A percentile compares a stretch with the other conserved stretches of the same genome.
Evolutionary conservation across 2,329 filamentous ascomycete species (phyloP).

Genomic region (Fusarium falciforme): DNA sequence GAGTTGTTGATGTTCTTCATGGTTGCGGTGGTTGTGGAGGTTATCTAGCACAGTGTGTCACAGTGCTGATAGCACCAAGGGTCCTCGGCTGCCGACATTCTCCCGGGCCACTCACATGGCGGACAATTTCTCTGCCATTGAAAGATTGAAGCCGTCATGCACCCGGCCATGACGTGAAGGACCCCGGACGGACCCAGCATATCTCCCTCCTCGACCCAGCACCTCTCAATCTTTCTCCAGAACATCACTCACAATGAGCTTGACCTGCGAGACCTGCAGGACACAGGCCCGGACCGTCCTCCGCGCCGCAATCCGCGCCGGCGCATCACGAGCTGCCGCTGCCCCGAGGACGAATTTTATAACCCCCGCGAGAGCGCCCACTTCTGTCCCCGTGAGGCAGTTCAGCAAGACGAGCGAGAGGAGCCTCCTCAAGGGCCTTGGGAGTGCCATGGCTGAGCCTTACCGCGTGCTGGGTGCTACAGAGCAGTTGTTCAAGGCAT

Average conservation of each 20-base stretch:
- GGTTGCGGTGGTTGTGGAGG: background rate
- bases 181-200: slow-evolving; percentile 18
- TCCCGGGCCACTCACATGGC: slow-evolving; percentile 43
- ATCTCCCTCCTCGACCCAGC: slow-evolving; percentile 12
- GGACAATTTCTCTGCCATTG: slow-evolving; percentile 36
- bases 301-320: slow-evolving; percentile 48
- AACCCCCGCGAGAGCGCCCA: slow-evolving; percentile 18
- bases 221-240: background rate
- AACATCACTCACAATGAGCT: slow-evolving; percentile 18
- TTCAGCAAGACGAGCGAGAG: slow-evolving; percentile 52
- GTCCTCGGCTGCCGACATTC: slow-evolving; percentile 37
- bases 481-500: slow-evolving; percentile 81
- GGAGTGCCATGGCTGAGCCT: slow-evolving; percentile 51
- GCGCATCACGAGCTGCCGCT: slow-evolving; percentile 39
- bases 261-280: slow-evolving; percentile 64
- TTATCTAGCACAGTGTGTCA: slow-evolving; percentile 19
- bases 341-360: slow-evolving; percentile 36
- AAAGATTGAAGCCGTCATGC: slow-evolving; percentile 44
- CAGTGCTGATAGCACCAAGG: slow-evolving; percentile 11
- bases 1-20: background rate
- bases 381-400: slow-evolving; percentile 40
- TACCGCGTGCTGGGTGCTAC: slow-evolving; percentile 86
- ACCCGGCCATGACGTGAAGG: slow-evolving; percentile 47
- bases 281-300: slow-evolving; percentile 56
- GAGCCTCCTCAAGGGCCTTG: slow-evolving; percentile 50